A percentile compares a stretch with the other conserved stretches of the same genome.
These are phyloP conservation scores for Physcomitrium patens DNA, from an alignment of 225 moss, liverwort and hornwort species.

Conservation along the genomic window DNA sequence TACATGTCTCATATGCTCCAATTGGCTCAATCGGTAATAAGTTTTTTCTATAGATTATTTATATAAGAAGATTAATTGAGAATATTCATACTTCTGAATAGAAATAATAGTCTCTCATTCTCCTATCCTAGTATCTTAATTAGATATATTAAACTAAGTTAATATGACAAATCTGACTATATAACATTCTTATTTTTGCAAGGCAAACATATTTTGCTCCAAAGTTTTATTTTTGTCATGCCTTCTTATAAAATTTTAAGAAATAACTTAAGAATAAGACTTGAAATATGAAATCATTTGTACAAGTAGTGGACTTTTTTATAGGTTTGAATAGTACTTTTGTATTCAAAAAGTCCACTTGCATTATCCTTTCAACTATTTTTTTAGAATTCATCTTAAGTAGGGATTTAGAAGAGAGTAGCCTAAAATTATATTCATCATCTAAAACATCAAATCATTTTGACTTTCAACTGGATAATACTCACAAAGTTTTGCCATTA, in stretches of 20 bases:
- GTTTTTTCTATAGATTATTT: neutral
- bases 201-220: neutral
- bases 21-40: neutral
- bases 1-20: neutral
- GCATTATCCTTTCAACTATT: constrained; percentile 13
- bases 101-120: too few relatives aligned
- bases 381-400: constrained; percentile 30
- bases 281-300: constrained; percentile 6
- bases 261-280: neutral
- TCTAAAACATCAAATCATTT: constrained; percentile 25
- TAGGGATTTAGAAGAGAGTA: constrained; percentile 17
- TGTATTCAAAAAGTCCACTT: constrained; percentile 72
- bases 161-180: neutral
- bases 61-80: constrained; percentile 1
- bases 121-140: too few relatives aligned
- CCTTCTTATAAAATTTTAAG: neutral
- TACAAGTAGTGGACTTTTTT: constrained; percentile 7
- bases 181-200: neutral
- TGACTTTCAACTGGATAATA: constrained; percentile 25
- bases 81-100: neutral
- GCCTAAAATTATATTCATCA: constrained; percentile 23
- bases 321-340: constrained; percentile 93
- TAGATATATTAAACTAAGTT: too few relatives aligned
- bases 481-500: constrained; percentile 19
- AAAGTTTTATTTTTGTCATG: too few relatives aligned